Conservation (phyloP, 2,329 filamentous ascomycete genomes). For the Cercospora sesami region DNA sequence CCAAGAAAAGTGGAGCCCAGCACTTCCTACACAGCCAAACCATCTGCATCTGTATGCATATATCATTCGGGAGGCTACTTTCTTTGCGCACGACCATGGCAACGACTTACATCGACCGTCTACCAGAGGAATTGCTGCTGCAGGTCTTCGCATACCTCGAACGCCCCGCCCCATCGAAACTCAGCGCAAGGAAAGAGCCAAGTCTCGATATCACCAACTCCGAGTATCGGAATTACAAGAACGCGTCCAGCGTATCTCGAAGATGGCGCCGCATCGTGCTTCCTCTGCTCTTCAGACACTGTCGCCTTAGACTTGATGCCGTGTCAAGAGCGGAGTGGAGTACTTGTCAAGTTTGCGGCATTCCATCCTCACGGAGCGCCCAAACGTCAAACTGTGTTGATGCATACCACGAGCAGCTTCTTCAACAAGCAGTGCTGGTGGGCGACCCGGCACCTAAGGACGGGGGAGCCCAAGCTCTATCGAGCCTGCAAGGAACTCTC, state of each 20-base stretch:
- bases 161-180: conserved; percentile 51
- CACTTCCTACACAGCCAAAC: not conserved
- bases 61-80: not conserved
- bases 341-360: conserved; percentile 5
- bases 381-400: not conserved
- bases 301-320: conserved; percentile 40
- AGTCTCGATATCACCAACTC: conserved; percentile 46
- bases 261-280: conserved; percentile 55
- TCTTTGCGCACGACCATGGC: not conserved
- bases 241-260: conserved; percentile 55
- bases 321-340: conserved; percentile 4
- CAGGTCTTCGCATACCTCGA: conserved; percentile 60
- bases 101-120: conserved; percentile 30
- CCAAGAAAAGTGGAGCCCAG: not conserved
- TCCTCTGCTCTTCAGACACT: conserved; percentile 60
- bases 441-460: not conserved
- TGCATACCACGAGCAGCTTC: conserved; percentile 10
- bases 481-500: conserved; percentile 11
- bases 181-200: conserved; percentile 54
- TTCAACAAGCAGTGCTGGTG: not conserved
- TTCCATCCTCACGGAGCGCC: not conserved
- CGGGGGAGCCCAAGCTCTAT: not conserved
- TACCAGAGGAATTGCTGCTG: conserved; percentile 63
- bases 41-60: not conserved
- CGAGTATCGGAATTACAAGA: conserved; percentile 48